Conservation (phyloP, 768 basidiomycete species). For the Russula sp. region DNA sequence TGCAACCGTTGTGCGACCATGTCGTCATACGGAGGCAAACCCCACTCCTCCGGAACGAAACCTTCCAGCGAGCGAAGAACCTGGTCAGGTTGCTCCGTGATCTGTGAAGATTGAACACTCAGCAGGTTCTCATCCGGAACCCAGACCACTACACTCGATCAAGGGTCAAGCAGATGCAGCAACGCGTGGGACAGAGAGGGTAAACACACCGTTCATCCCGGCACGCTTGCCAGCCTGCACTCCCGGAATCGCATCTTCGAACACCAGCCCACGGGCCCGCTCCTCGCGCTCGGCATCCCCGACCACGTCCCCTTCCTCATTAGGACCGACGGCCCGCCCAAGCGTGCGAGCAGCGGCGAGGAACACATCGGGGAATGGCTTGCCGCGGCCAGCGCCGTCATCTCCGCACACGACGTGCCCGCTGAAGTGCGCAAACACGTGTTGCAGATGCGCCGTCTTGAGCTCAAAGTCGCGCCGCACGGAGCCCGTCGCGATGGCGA, state of each 20-base stretch:
- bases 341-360: conserved; percentile 60
- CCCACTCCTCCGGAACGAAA: conserved; percentile 81
- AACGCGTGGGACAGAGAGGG: too few species aligned
- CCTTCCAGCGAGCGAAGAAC: conserved; percentile 57
- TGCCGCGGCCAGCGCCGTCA: conserved; percentile 51
- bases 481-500: conserved; percentile 78
- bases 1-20: neutral
- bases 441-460: conserved; percentile 59
- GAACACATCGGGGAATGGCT: conserved; percentile 81
- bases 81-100: conserved; percentile 48
- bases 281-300: conserved; percentile 38
- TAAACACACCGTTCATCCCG: conserved; percentile 72
- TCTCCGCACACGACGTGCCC: conserved; percentile 67
- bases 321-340: conserved; percentile 52
- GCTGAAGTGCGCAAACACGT: conserved; percentile 57
- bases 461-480: conserved; percentile 55
- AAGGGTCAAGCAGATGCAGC: neutral
- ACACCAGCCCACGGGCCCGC: conserved; percentile 62
- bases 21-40: conserved; percentile 59
- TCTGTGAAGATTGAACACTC: conserved; percentile 38
- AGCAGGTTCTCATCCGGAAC: conserved; percentile 71
- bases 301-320: conserved; percentile 33
- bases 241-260: conserved; percentile 77
- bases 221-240: conserved; percentile 77
- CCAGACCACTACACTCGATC: conserved; percentile 61